A percentile compares a stretch with the other conserved stretches of the same genome.
These are phyloP conservation scores for Pseudonitzschia multistriata DNA, from an alignment of 108 stramenopile genomes.

Conservation along the genomic window DNA sequence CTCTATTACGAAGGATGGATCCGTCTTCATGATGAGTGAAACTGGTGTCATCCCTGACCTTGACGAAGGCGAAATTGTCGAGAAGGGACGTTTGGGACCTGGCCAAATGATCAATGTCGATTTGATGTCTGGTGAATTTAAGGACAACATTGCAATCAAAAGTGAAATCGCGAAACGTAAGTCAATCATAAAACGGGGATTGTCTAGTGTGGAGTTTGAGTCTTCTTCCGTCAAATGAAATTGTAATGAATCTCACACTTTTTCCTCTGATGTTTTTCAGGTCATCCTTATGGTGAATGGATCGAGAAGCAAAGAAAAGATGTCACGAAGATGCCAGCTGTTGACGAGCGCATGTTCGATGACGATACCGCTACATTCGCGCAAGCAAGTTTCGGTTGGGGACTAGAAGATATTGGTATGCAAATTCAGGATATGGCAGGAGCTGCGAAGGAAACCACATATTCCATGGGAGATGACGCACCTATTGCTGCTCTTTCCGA, in stretches of 20 bases:
- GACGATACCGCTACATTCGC: constrained; percentile 82
- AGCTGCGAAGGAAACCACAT: constrained; percentile 92
- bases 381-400: constrained; percentile 91
- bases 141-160: constrained; percentile 94
- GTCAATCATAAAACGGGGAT: constrained; percentile 20
- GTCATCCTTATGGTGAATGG: constrained; percentile 90
- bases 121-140: constrained; percentile 81
- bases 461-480: constrained; percentile 98
- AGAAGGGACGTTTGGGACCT: constrained; percentile 94
- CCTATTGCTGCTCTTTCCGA: constrained; percentile 90
- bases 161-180: constrained; percentile 86
- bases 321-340: constrained; percentile 44
- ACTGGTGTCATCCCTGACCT: constrained; percentile 90
- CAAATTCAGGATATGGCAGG: constrained; percentile 95
- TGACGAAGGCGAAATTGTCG: constrained; percentile 78
- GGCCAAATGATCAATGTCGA: constrained; percentile 97
- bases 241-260: neutral
- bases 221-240: neutral
- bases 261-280: constrained; percentile 14
- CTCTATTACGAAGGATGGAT: constrained; percentile 89
- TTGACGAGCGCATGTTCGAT: constrained; percentile 67
- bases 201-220: neutral
- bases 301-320: constrained; percentile 73
- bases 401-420: constrained; percentile 95
- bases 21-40: constrained; percentile 96